These are phyloP conservation scores for Pyrus bretschneideri DNA, from an alignment of 306 rosid species.

Conservation along the genomic window DNA sequence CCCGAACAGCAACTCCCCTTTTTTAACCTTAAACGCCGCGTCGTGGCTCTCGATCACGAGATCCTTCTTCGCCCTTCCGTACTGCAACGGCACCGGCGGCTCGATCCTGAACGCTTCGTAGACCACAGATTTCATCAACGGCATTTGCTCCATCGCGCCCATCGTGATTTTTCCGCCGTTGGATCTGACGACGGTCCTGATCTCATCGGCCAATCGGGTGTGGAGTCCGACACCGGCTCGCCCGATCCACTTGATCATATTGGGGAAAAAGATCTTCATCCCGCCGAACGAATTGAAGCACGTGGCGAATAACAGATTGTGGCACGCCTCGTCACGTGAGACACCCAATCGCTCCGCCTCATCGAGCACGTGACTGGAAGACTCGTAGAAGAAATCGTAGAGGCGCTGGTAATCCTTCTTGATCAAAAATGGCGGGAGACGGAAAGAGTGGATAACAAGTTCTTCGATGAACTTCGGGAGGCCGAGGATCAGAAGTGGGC, in stretches of 20 bases:
- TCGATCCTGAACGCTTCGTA: conserved; percentile 74
- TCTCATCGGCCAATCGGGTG: conserved; percentile 51
- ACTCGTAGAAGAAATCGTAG: conserved; percentile 62
- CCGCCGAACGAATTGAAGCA: conserved; percentile 88
- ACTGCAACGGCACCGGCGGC: conserved; percentile 77
- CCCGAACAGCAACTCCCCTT: conserved; percentile 78
- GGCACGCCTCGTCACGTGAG: conserved; percentile 79
- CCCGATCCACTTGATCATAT: conserved; percentile 50
- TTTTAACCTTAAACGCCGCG: conserved; percentile 53
- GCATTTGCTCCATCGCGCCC: conserved; percentile 69
- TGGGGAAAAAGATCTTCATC: conserved; percentile 61
- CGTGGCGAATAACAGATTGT: conserved; percentile 72
- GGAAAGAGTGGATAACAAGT: conserved; percentile 41
- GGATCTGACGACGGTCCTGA: conserved; percentile 44
- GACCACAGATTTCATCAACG: conserved; percentile 74
- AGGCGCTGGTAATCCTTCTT: conserved; percentile 60
- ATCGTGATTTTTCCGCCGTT: conserved; percentile 63
- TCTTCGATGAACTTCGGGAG: conserved; percentile 66
- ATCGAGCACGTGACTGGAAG: conserved; percentile 39
- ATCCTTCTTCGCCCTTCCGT: conserved; percentile 66
- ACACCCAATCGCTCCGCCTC: conserved; percentile 74
- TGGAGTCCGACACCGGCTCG: conserved; percentile 63
- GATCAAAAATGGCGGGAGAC: conserved; percentile 48
- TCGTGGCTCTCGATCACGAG: conserved; percentile 74
- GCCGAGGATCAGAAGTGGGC: conserved; percentile 56